Evolutionary conservation across 1,284 basidiomycete genomes (phyloP), one percentile per base, ranked within the genome.

Genomic region (Cutaneotrichosporon sp.): DNA sequence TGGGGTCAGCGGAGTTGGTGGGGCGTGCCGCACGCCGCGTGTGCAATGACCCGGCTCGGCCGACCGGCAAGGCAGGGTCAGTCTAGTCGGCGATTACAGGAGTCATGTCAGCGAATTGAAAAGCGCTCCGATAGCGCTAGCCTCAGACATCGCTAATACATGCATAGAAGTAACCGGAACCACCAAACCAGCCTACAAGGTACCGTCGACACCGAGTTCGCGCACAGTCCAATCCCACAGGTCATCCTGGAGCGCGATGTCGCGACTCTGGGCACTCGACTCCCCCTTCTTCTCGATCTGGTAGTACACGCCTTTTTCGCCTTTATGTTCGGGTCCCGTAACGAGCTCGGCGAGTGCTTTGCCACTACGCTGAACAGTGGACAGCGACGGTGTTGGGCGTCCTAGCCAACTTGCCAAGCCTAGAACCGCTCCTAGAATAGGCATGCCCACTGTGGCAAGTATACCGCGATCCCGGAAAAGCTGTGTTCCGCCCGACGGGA

Each of bases 221-320:
- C 30, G 26, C 31, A 56, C 34, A 4, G 68, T 71, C 71, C 70
- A 73, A 18, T 67, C 63, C 68, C 67, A 71, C 13, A 69, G 56
- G 42, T 70, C 71, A 16, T 70, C 64, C 65, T 72, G 68, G 21
- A 65, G 22, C 13, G 49, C 56, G 36, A 26, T 42, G 34, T 68
- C 63, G 40, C 63, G 49, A 38, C 60, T 61, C 50, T 61, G 53
- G 31, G 64, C 61, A 52, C 68, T 69, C 9, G 61, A 60, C 40
- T 62, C 61, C 50, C 49, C 57, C 49, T 56, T 62, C 13, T 58
- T 53, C 7, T 53, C 40, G 30, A 68, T 56, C 31, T 51, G 58
- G 55, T 58, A 63, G 53, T 67, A 69, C 56, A 61, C 67, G 38
- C 71, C 71, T 8, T 36, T 67, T 34, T 56, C 56, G 8, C 59